These are phyloP conservation scores for Coniferiporia weirii DNA, from an alignment of 1,284 basidiomycete species.

Conservation along the genomic window DNA sequence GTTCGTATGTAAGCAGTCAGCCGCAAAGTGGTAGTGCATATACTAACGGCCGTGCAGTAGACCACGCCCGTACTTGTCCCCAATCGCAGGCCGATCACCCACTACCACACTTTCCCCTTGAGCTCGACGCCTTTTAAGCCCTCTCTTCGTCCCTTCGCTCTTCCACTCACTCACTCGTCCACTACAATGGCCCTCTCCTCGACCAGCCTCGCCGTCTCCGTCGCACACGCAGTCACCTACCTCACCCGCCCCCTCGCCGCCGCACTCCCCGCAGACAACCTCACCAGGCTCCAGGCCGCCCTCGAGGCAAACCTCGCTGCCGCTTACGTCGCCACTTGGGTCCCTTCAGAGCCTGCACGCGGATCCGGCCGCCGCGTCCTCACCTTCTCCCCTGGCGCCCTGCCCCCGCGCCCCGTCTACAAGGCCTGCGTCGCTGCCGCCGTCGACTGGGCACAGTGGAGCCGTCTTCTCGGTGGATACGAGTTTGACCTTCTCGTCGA, in stretches of 20 bases:
- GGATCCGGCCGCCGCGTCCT: constrained; percentile 70
- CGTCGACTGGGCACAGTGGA: constrained; percentile 76
- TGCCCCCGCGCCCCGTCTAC: constrained; percentile 66
- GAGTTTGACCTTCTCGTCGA: constrained; percentile 77
- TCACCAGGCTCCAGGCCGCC: constrained; percentile 60
- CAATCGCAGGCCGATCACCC: constrained; percentile 11
- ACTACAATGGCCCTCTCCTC: constrained; percentile 33
- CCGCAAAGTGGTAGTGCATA: background rate
- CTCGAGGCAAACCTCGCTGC: constrained; percentile 67
- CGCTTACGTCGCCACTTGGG: constrained; percentile 62
- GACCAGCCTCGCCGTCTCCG: constrained; percentile 54
- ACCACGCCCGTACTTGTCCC: too few relatives aligned
- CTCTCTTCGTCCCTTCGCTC: constrained; percentile 25
- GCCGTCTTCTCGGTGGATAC: constrained; percentile 53
- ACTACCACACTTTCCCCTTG: too few relatives aligned
- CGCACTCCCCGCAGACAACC: constrained; percentile 38
- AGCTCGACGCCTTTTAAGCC: background rate
- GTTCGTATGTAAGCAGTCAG: constrained; percentile 1
- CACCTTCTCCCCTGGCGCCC: constrained; percentile 58
- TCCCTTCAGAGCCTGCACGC: constrained; percentile 51
- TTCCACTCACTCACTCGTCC: constrained; percentile 37
- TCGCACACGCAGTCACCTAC: constrained; percentile 67
- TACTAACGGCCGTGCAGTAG: constrained; percentile 2
- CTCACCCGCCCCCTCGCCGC: constrained; percentile 58
- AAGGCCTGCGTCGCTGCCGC: constrained; percentile 59